Percentiles rank a stretch among this genome's conserved stretches.
These are phyloP conservation scores for Talaromyces atroroseus DNA, from an alignment of 2,329 filamentous ascomycete genomes.

Conservation along the genomic window DNA sequence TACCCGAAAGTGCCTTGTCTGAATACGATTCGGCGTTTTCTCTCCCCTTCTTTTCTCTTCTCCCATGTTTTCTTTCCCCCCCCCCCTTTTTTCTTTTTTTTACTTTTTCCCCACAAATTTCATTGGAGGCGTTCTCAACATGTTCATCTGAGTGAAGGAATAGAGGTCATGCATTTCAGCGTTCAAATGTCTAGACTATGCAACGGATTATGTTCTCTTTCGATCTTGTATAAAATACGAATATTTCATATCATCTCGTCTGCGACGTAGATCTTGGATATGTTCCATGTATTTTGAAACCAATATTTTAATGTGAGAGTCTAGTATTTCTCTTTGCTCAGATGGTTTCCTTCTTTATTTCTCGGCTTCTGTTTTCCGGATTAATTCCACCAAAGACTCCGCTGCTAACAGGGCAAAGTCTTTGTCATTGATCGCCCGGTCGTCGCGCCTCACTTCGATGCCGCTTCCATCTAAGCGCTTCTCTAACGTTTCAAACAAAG, in stretches of 20 bases:
- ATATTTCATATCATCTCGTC: neutral
- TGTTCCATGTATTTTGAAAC: neutral
- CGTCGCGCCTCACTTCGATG: constrained; percentile 48
- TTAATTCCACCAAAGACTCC: constrained; percentile 20
- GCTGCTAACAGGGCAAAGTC: constrained; percentile 25
- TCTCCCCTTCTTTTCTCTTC: neutral
- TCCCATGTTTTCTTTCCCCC: neutral
- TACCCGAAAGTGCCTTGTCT: neutral
- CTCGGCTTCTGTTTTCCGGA: constrained; percentile 9
- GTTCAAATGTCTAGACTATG: neutral
- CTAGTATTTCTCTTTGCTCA: neutral
- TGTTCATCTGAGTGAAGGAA: neutral
- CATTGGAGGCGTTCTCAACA: constrained; percentile 2
- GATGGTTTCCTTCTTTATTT: neutral
- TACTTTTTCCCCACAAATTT: no score
- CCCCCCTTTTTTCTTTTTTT: no score
- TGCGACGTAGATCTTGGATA: neutral
- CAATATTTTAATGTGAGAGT: neutral
- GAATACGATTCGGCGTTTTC: neutral
- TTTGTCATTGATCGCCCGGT: constrained; percentile 27
- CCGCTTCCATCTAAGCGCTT: constrained; percentile 45
- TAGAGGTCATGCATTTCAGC: constrained; percentile 10
- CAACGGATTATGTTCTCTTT: neutral
- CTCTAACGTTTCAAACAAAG: constrained; percentile 45
- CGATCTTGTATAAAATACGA: neutral